phyloP scores from a whole-genome alignment of 352 stramenopile genomes.

The Globisporangium heterothallicum region DNA sequence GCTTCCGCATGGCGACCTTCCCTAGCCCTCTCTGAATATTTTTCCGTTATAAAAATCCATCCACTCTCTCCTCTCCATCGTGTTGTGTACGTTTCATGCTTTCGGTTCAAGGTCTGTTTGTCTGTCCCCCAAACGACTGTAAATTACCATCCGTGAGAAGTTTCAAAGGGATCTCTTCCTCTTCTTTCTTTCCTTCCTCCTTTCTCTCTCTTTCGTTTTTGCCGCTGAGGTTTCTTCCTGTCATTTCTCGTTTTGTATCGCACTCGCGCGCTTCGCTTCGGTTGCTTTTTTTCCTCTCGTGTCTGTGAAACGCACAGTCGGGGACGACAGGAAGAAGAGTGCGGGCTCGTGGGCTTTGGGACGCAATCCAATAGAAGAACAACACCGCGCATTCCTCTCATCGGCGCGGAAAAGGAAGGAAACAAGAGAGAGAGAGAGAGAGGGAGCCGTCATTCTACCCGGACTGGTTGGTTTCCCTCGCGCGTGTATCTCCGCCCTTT shows the following conservation, averaged over 20 bases:
- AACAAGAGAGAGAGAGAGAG: slow-evolving; percentile 16
- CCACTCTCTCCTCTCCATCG: neutral
- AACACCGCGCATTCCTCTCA: too few relatives aligned
- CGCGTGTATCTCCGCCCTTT: neutral
- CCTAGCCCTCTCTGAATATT: slow-evolving; percentile 12
- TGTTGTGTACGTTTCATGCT: too few relatives aligned
- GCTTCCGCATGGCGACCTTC: neutral
- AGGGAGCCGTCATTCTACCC: neutral
- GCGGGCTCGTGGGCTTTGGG: neutral
- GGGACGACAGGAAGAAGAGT: neutral
- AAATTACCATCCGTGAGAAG: slow-evolving; percentile 1
- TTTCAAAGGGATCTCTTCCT: slow-evolving; percentile 75
- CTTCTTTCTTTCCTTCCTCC: slow-evolving; percentile 9
- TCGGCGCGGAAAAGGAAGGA: too few relatives aligned
- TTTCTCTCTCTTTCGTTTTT: neutral
- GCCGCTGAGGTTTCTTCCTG: slow-evolving; percentile 1
- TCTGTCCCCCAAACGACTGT: neutral
- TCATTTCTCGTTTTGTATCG: slow-evolving; percentile 65
- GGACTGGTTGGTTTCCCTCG: neutral
- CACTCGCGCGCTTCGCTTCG: slow-evolving; percentile 6
- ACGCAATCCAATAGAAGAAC: slow-evolving; percentile 1
- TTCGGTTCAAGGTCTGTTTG: neutral
- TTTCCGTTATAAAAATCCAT: slow-evolving; percentile 7
- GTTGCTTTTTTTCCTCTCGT: neutral
- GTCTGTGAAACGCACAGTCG: neutral